Conservation (phyloP, 1,284 basidiomycete genomes). For the Gomphus bonarii region DNA sequence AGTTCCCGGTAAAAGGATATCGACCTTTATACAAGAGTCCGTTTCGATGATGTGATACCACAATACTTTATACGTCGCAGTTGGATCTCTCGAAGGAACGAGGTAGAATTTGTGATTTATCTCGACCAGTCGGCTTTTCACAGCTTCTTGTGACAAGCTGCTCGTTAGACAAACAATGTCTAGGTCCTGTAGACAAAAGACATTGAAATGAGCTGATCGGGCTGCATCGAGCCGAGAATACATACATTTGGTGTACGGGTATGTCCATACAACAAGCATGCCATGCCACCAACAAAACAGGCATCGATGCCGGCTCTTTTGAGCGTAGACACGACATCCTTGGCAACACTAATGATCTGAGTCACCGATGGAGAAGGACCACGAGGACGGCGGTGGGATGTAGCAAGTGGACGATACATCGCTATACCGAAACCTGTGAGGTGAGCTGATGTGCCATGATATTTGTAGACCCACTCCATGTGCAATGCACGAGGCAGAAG, state of each 20-base stretch:
- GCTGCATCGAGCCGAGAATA: background rate
- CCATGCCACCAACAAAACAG: constrained; percentile 13
- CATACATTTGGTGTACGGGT: constrained; percentile 9
- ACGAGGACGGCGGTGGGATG: background rate
- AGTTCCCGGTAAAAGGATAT: constrained; percentile 36
- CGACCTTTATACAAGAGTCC: constrained; percentile 34
- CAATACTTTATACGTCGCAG: constrained; percentile 34
- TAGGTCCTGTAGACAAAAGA: constrained; percentile 30
- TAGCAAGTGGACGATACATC: background rate
- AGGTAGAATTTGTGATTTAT: constrained; percentile 30
- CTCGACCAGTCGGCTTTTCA: constrained; percentile 31
- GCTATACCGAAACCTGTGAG: background rate
- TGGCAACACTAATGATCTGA: constrained; percentile 1
- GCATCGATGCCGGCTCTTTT: background rate
- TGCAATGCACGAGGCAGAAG: background rate
- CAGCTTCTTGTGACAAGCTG: constrained; percentile 23
- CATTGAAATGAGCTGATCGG: background rate
- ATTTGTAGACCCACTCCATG: no score
- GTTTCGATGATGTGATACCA: constrained; percentile 27
- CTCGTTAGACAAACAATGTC: constrained; percentile 37
- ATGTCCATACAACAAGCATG: constrained; percentile 11
- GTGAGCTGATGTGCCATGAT: background rate
- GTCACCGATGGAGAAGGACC: background rate
- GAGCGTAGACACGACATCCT: constrained; percentile 5
- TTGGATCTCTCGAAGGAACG: constrained; percentile 27